phyloP scores from a whole-genome alignment of 192 early-diverging fungal genomes.

The Coemansia javaensis region DNA sequence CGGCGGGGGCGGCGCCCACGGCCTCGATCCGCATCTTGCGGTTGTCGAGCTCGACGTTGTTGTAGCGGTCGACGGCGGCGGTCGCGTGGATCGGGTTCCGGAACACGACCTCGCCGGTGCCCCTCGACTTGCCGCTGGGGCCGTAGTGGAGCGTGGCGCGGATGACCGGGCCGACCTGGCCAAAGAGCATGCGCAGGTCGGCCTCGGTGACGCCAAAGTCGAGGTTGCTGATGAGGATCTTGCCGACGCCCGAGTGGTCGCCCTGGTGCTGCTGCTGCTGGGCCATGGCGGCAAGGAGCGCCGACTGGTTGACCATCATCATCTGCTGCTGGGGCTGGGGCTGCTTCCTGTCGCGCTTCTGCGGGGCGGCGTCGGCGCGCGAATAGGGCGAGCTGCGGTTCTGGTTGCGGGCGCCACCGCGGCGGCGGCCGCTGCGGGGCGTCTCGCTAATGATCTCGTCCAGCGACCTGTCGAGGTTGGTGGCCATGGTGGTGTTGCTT shows the following conservation, averaged over 20 bases:
- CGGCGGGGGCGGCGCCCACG: conserved; percentile 19
- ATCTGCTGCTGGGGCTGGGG: conserved; percentile 19
- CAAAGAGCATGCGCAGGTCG: conserved; percentile 39
- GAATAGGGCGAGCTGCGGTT: conserved; percentile 43
- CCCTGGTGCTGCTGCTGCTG: conserved; percentile 24
- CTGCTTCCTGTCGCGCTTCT: conserved; percentile 29
- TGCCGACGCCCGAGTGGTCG: conserved; percentile 8
- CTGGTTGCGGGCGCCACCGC: conserved; percentile 21
- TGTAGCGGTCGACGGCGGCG: conserved; percentile 32
- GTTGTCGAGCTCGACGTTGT: conserved; percentile 35
- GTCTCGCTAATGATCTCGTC: conserved; percentile 46
- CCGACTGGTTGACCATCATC: conserved; percentile 41
- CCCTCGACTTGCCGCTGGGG: conserved; percentile 37
- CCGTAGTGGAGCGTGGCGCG: conserved; percentile 30
- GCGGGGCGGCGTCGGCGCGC: conserved; percentile 27
- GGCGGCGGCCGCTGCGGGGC: conserved; percentile 12
- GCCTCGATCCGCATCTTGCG: conserved; percentile 38
- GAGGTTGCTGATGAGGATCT: conserved; percentile 46
- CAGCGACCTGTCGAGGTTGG: conserved; percentile 48
- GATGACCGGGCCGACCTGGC: conserved; percentile 29
- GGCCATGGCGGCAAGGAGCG: conserved; percentile 18
- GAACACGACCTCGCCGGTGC: conserved; percentile 39
- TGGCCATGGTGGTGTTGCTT: too few relatives aligned
- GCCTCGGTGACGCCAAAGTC: conserved; percentile 41
- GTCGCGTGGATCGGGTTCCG: conserved; percentile 27